phyloP scores from a whole-genome alignment of 2,329 filamentous ascomycete genomes.

The Scopulariopsis brevicaulis region DNA sequence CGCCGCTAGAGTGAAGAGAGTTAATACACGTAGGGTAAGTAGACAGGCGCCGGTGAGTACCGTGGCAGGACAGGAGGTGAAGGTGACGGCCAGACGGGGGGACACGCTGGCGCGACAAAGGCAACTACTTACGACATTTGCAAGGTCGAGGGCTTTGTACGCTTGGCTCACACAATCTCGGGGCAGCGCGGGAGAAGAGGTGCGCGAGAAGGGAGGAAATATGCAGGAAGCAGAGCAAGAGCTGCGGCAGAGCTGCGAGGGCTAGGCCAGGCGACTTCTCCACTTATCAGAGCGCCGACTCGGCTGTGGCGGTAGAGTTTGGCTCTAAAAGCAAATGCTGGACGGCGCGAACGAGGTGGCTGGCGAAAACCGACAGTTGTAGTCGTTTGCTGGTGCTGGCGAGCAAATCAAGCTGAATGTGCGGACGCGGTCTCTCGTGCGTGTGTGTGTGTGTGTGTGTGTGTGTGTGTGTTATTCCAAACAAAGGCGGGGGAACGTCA shows the following conservation, averaged over 20 bases:
- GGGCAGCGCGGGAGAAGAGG: constrained; percentile 34
- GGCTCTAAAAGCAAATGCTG: background rate
- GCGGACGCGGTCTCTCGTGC: background rate
- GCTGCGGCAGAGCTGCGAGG: background rate
- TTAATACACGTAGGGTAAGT: too few species aligned
- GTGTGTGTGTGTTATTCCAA: background rate
- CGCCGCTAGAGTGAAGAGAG: too few species aligned
- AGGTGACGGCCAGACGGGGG: constrained; percentile 9
- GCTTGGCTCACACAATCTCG: constrained; percentile 30
- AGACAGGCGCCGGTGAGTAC: too few species aligned
- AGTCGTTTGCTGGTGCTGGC: background rate
- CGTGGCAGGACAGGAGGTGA: constrained; percentile 11
- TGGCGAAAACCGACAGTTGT: background rate
- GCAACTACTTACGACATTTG: constrained; percentile 3
- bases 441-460: background rate
- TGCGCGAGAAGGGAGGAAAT: constrained; percentile 8
- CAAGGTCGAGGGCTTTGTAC: background rate
- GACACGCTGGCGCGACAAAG: background rate
- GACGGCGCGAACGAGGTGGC: background rate
- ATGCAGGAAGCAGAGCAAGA: background rate
- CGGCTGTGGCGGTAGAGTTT: background rate
- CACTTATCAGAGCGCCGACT: background rate
- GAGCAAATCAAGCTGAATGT: background rate
- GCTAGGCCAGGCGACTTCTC: background rate
- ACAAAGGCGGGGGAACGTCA: background rate